phyloP scores from a whole-genome alignment of 208 protist genomes.

The Acanthamoeba lenticulata region DNA sequence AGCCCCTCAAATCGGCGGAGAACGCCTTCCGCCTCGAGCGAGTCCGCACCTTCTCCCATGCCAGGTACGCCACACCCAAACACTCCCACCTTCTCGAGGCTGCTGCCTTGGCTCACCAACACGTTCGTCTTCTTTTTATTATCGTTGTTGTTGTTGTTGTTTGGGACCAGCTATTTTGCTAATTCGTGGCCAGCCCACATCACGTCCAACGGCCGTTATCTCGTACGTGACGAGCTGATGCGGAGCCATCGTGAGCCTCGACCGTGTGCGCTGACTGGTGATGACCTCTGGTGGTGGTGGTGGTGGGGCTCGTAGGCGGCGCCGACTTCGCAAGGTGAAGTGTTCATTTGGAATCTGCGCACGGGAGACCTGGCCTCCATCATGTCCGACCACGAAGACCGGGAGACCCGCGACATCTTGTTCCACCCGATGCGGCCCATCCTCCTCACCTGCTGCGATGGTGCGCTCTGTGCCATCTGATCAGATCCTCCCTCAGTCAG shows the following conservation, averaged over 20 bases:
- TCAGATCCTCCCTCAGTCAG: background rate
- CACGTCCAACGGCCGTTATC: conserved; percentile 47
- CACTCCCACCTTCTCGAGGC: background rate
- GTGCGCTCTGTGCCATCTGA: background rate
- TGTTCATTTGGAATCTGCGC: conserved; percentile 66
- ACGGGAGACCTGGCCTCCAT: conserved; percentile 41
- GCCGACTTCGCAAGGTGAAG: conserved; percentile 48
- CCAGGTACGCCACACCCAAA: background rate
- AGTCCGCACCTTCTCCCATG: conserved; percentile 36
- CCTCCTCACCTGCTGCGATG: conserved; percentile 55
- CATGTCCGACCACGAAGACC: conserved; percentile 41
- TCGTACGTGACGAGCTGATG: no score
- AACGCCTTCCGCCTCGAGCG: conserved; percentile 43
- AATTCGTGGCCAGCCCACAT: conserved; percentile 63
- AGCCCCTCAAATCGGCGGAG: background rate
- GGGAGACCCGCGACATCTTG: background rate
- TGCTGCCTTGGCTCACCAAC: background rate
- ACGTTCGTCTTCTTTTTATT: background rate
- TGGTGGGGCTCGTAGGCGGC: no score
- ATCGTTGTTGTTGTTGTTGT: background rate
- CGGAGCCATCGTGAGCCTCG: no score
- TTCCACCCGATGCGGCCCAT: conserved; percentile 46
- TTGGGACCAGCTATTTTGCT: background rate
- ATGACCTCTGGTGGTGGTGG: background rate
- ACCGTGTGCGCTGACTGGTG: no score